Evolutionary conservation across 495 filamentous ascomycete species (phyloP).

Genomic region (Podospora sp.): DNA sequence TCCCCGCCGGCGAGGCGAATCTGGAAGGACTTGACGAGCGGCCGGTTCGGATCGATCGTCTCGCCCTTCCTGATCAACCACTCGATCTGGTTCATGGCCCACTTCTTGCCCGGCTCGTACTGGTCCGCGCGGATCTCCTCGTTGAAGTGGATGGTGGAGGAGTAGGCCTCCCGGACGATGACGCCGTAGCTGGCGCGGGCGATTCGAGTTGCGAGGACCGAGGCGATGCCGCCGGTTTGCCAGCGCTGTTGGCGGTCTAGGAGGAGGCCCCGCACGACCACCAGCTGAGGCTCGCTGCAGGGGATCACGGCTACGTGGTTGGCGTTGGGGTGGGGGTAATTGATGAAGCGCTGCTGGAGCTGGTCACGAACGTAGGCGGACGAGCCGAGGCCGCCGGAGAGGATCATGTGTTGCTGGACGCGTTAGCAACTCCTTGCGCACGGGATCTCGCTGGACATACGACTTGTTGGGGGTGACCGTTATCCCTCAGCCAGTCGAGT

Average conservation of each 20-base stretch:
- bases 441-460: constrained; percentile 32
- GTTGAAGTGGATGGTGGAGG: constrained; percentile 47
- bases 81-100: constrained; percentile 55
- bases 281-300: constrained; percentile 60
- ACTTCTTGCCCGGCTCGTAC: constrained; percentile 47
- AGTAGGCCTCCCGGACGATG: constrained; percentile 50
- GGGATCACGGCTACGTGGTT: constrained; percentile 48
- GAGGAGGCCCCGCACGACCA: constrained; percentile 59
- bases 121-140: constrained; percentile 47
- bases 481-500: constrained; percentile 52
- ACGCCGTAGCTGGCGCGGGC: constrained; percentile 62
- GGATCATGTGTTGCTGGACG: constrained; percentile 54
- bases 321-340: constrained; percentile 40
- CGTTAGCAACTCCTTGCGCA: background rate
- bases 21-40: constrained; percentile 47
- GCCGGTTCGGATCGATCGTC: constrained; percentile 38
- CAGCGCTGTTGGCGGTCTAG: constrained; percentile 57
- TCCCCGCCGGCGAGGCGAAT: constrained; percentile 49
- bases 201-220: constrained; percentile 51
- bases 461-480: constrained; percentile 50
- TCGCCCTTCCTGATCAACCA: constrained; percentile 60
- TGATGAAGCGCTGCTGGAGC: constrained; percentile 45
- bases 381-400: constrained; percentile 68
- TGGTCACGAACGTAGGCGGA: constrained; percentile 60
- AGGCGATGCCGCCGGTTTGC: constrained; percentile 35